Evolutionary conservation across 2,329 filamentous ascomycete species (phyloP).

Genomic region (Aspergillus sp.): DNA sequence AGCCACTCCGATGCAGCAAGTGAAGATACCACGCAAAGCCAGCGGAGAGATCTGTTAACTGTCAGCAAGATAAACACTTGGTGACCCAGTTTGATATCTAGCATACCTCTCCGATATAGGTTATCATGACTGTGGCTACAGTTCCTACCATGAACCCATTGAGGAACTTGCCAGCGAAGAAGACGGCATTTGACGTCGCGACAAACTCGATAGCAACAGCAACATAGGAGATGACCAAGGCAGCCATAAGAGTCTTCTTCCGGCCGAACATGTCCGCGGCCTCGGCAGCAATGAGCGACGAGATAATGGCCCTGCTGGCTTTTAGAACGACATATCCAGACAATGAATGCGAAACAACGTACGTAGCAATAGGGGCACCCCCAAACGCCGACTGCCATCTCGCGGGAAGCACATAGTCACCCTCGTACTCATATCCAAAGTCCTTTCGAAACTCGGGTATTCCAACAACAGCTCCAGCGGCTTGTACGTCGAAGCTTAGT

Average conservation of each 20-base stretch:
- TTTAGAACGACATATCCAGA: not conserved
- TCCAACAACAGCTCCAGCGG: constrained; percentile 1
- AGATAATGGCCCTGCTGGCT: not conserved
- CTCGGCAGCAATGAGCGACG: constrained; percentile 7
- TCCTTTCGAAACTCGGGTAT: constrained; percentile 17
- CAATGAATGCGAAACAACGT: not conserved
- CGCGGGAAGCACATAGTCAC: constrained; percentile 6
- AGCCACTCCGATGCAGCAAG: constrained; percentile 6
- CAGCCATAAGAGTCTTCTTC: constrained; percentile 6
- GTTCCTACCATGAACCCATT: constrained; percentile 15
- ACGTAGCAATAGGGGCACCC: constrained; percentile 7
- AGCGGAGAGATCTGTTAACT: constrained; percentile 2
- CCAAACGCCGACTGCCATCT: constrained; percentile 16
- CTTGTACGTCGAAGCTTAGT: constrained; percentile 14
- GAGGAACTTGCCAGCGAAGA: constrained; percentile 13
- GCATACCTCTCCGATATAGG: constrained; percentile 7
- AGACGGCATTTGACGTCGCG: constrained; percentile 7
- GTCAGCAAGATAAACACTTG: not conserved
- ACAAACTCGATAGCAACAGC: constrained; percentile 10
- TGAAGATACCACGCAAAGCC: constrained; percentile 7
- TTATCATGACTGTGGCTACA: constrained; percentile 6
- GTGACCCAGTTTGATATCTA: not conserved
- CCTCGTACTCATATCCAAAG: constrained; percentile 8
- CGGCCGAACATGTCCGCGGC: constrained; percentile 9
- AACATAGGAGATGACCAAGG: constrained; percentile 1